phyloP scores from a whole-genome alignment of 108 stramenopile genomes.

The Conticribra weissflogii region DNA sequence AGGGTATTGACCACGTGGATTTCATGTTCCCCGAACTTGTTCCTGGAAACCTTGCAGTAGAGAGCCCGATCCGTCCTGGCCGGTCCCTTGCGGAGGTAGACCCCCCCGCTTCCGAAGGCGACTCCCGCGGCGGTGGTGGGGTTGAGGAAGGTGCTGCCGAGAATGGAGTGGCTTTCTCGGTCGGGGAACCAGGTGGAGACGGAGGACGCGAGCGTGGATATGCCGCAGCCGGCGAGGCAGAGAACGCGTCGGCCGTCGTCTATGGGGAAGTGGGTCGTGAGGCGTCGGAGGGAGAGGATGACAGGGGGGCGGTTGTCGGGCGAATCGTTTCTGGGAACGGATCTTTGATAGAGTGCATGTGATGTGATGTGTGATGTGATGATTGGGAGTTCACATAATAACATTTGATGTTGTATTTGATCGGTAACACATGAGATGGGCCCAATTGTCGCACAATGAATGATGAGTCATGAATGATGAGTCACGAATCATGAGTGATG shows the following conservation, averaged over 20 bases:
- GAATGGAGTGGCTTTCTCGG: conserved; percentile 79
- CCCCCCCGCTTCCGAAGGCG: conserved; percentile 86
- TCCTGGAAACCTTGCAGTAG: conserved; percentile 61
- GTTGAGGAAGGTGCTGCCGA: conserved; percentile 86
- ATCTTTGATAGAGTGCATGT: conserved; percentile 16
- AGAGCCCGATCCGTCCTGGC: conserved; percentile 79
- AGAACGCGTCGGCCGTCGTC: conserved; percentile 79
- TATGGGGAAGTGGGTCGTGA: conserved; percentile 80
- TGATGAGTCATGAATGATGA: not conserved
- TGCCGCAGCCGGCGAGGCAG: conserved; percentile 77
- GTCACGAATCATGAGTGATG: not conserved
- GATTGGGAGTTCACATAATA: too few species aligned
- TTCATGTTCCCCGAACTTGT: conserved; percentile 61
- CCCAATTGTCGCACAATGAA: not conserved
- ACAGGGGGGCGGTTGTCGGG: conserved; percentile 64
- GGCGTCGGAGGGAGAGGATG: conserved; percentile 66
- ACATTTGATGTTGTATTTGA: too few species aligned
- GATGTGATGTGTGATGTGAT: too few species aligned
- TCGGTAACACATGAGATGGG: too few species aligned
- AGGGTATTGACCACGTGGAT: conserved; percentile 78
- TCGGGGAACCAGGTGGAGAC: conserved; percentile 66
- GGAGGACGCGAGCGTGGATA: conserved; percentile 61
- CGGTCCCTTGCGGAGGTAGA: conserved; percentile 82
- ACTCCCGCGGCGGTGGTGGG: conserved; percentile 88
- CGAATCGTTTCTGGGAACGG: conserved; percentile 63